Percentiles rank a stretch among this genome's conserved stretches.
Evolutionary conservation across 371 early-diverging fungal genomes (phyloP).

Genomic region (Zopfochytrium polystomum): DNA sequence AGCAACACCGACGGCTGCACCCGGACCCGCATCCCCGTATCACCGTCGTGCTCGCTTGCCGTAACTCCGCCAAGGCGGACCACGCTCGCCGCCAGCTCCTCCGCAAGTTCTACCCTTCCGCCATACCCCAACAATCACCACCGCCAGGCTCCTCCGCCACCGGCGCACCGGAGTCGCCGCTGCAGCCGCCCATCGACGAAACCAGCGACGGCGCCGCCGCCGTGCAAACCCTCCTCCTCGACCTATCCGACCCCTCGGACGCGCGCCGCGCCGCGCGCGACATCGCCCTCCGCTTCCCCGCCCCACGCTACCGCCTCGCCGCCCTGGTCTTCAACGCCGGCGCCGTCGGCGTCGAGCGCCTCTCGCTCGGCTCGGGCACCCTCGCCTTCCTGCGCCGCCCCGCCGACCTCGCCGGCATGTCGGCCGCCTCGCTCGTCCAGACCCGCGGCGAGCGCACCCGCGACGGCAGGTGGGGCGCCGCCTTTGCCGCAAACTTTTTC

Average conservation of each 20-base stretch:
- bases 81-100: constrained; percentile 54
- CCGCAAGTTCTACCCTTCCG: too few species aligned
- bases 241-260: constrained; percentile 14
- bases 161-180: too few species aligned
- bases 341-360: constrained; percentile 56
- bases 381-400: constrained; percentile 56
- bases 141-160: too few species aligned
- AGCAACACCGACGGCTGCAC: not conserved
- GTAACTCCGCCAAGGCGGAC: constrained; percentile 59
- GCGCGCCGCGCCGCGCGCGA: constrained; percentile 10
- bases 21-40: constrained; percentile 19
- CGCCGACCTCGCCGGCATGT: constrained; percentile 52
- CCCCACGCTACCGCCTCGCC: constrained; percentile 51
- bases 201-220: constrained; percentile 35
- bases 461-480: constrained; percentile 67
- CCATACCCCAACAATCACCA: too few species aligned
- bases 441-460: constrained; percentile 45
- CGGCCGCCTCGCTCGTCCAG: constrained; percentile 66
- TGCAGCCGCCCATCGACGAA: constrained; percentile 4
- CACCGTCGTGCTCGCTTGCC: constrained; percentile 71
- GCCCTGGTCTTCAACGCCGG: constrained; percentile 82
- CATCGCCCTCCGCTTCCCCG: constrained; percentile 3
- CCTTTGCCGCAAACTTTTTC: constrained; percentile 80
- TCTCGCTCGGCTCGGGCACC: constrained; percentile 50
- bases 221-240: constrained; percentile 33